Base-by-base conservation (phyloP, 306 rosid species). In the Inga laurina region DNA sequence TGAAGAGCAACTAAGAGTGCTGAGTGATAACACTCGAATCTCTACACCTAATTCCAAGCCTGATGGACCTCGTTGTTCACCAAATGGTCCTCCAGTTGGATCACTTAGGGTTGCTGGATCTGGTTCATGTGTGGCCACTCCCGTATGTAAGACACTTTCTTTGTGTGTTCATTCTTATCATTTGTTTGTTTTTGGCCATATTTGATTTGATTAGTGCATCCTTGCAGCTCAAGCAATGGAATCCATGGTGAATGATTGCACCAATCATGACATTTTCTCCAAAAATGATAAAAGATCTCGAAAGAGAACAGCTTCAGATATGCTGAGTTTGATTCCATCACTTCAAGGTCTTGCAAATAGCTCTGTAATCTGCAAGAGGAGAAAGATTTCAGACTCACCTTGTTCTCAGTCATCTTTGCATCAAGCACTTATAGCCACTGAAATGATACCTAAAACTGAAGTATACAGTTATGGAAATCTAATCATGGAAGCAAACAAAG, bases 401-500 rank as follows among this genome's bases (percentile, higher is more conserved):
- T 77, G 75, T 76, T 85, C 86, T 84, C 91, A 82, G 35, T 82
- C 77, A 37, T 86, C 89, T 70, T 84, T 90, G 75, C 85, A 88
- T n/a, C 94, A 87, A 66, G 77, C 81, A 41, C 86, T 82, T 81
- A 66, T 89, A 81, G 74, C 94, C 61, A 43, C 83, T 18, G 92
- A 91, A 74, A 72, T 86, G 84, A 90, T 89, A 70, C 81, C 91
- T 70, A 97, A 88, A 87, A 72, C 88, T 18, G 92, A 85, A 83
- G 88, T 88, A 37, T 90, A 88, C 85, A 87, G 91, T 87, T 94
- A 90, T 34, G 97, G 94, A 77, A 89, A 87, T 87, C 91, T 97
- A 78, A 86, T 94, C 61, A 93, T 91, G 57, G 98, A 94, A 88
- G 94, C 95, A 76, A 97, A 94, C 85, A 94, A 90, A 80, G 99